A percentile compares a stretch with the other conserved stretches of the same genome.
phyloP scores from a whole-genome alignment of 768 basidiomycete genomes.

The Cystobasidium ongulense region DNA sequence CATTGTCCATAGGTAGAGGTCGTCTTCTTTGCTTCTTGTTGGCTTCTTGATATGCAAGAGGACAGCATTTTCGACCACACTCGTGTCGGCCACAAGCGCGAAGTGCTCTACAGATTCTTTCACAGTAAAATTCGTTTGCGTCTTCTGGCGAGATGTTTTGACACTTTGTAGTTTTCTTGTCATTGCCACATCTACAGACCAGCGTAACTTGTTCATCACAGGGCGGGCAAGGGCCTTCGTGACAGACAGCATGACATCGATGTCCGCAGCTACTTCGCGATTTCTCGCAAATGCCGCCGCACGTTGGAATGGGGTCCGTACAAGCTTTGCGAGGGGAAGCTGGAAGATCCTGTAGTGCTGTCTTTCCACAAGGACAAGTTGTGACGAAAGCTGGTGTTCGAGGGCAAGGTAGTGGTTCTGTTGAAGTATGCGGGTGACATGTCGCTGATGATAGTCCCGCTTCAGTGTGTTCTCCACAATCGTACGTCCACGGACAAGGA shows the following conservation, averaged over 20 bases:
- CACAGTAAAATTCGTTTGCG: constrained; percentile 62
- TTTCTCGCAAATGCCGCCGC: constrained; percentile 60
- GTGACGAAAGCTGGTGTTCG: constrained; percentile 60
- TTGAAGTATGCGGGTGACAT: constrained; percentile 52
- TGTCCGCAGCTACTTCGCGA: constrained; percentile 63
- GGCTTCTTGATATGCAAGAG: constrained; percentile 58
- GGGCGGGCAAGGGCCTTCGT: constrained; percentile 69
- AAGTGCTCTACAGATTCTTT: constrained; percentile 65
- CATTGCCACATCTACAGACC: constrained; percentile 79
- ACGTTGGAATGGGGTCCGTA: constrained; percentile 71
- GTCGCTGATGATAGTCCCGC: constrained; percentile 47
- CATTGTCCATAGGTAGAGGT: constrained; percentile 46
- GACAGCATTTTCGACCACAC: constrained; percentile 70
- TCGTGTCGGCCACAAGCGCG: constrained; percentile 79
- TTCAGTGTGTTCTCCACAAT: constrained; percentile 71
- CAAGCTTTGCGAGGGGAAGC: constrained; percentile 50
- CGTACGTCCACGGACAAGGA: constrained; percentile 58
- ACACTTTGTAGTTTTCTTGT: constrained; percentile 56
- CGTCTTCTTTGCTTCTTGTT: constrained; percentile 62
- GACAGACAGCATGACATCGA: constrained; percentile 62
- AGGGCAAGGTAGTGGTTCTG: constrained; percentile 58
- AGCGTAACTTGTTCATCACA: constrained; percentile 62
- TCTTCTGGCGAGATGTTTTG: constrained; percentile 44
- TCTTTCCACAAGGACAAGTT: constrained; percentile 75
- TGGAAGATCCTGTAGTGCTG: constrained; percentile 49